A percentile compares a stretch with the other conserved stretches of the same genome.
Conservation (phyloP, 2,329 filamentous ascomycete genomes). For the Spiromastix sp. region DNA sequence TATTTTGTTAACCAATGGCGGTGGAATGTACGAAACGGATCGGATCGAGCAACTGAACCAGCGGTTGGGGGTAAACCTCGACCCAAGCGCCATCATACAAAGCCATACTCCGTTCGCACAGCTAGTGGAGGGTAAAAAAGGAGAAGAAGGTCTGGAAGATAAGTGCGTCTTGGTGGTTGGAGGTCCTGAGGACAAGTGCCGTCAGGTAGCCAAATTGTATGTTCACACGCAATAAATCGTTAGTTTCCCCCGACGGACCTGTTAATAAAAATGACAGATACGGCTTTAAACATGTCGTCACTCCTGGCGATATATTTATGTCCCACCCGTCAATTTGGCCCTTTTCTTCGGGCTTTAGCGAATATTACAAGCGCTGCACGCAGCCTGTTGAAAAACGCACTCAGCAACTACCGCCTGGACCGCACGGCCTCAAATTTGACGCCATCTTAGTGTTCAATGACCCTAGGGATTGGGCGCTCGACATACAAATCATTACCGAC, state of each 20-base stretch:
- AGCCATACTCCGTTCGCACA: conserved; percentile 83
- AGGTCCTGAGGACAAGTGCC: conserved; percentile 56
- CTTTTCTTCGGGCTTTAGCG: conserved; percentile 58
- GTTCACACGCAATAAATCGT: conserved; percentile 4
- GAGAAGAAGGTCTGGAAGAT: conserved; percentile 42
- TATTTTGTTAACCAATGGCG: conserved; percentile 92
- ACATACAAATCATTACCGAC: conserved; percentile 76
- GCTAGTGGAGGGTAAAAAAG: conserved; percentile 50
- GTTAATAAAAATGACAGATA: conserved; percentile 35
- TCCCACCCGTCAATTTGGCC: conserved; percentile 71
- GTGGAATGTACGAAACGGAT: conserved; percentile 69
- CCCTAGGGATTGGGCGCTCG: conserved; percentile 89
- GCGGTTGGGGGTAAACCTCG: conserved; percentile 54
- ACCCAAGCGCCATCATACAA: conserved; percentile 66
- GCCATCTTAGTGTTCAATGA: conserved; percentile 93
- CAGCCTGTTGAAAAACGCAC: too few relatives aligned
- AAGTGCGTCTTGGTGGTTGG: conserved; percentile 68
- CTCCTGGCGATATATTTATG: conserved; percentile 70
- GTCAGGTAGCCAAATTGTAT: conserved; percentile 60
- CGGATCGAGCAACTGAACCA: conserved; percentile 59
- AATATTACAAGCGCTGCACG: conserved; percentile 52
- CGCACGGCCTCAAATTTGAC: conserved; percentile 62
- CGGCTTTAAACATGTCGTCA: conserved; percentile 74
- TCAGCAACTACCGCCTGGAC: conserved; percentile 30
- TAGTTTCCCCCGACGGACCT: background rate